A percentile compares a stretch with the other conserved stretches of the same genome.
Conservation (phyloP, 202 grass and related monocot genomes). For the Brachypodium distachyon region DNA sequence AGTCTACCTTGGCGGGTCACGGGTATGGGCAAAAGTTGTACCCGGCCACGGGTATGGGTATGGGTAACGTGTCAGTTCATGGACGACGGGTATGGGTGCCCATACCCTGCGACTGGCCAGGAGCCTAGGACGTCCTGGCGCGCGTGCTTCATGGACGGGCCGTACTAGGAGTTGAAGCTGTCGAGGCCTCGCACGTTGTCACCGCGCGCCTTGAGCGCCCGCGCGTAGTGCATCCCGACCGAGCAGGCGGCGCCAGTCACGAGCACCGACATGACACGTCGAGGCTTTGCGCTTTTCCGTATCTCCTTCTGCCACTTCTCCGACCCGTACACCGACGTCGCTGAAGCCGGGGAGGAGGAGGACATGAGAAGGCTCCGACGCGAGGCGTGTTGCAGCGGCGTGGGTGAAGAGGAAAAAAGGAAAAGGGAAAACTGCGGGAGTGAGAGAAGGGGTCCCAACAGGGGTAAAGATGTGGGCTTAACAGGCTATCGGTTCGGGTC, state of each 20-base stretch:
- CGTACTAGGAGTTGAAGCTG: constrained; percentile 98
- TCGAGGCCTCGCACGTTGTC: constrained; percentile 82
- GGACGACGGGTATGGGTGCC: no score
- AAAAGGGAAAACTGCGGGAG: constrained; percentile 45
- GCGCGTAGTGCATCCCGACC: constrained; percentile 78
- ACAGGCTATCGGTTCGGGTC: no score
- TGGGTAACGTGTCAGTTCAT: no score
- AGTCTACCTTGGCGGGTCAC: no score
- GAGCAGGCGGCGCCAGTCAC: constrained; percentile 81
- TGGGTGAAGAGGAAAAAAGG: neutral
- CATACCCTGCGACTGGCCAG: no score
- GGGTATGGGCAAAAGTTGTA: no score
- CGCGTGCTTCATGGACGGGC: constrained; percentile 69
- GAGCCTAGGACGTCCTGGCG: constrained; percentile 60
- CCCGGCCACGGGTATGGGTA: no score
- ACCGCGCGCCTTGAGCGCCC: constrained; percentile 55
- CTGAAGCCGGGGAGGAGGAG: no score
- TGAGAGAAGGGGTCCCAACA: constrained; percentile 66
- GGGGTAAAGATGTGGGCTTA: no score
- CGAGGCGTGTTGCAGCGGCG: neutral
- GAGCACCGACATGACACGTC: constrained; percentile 51
- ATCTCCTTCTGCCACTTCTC: constrained; percentile 54
- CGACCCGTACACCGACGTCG: constrained; percentile 20
- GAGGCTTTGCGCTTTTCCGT: constrained; percentile 40
- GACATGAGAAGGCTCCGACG: constrained; percentile 51